Conservation (phyloP, 345 rosid genomes). For the Xanthoceras sorbifolium region DNA sequence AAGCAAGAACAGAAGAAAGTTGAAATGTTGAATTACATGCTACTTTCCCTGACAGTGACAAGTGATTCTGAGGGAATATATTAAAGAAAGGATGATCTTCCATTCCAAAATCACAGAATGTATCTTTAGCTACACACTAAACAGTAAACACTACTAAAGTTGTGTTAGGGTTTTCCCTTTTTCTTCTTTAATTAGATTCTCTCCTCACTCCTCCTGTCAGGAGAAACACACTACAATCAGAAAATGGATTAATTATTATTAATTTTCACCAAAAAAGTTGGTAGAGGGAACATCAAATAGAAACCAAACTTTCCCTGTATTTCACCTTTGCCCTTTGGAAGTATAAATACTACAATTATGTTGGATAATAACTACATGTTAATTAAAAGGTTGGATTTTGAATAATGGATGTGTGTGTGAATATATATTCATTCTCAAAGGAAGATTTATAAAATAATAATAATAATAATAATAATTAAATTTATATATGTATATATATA, state of each 20-base stretch:
- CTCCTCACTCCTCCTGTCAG: slow-evolving; percentile 17
- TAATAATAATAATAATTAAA: too few species aligned
- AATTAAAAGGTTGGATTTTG: too few species aligned
- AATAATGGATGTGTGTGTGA: too few species aligned
- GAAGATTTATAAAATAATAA: too few species aligned
- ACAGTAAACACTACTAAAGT: slow-evolving; percentile 25
- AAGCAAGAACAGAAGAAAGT: slow-evolving; percentile 5
- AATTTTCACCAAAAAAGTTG: not conserved
- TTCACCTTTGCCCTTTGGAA: not conserved
- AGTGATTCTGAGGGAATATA: slow-evolving; percentile 39
- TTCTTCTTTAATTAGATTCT: slow-evolving; percentile 21
- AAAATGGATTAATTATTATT: not conserved
- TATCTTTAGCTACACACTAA: slow-evolving; percentile 17
- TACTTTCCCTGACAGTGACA: slow-evolving; percentile 35
- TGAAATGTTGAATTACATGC: slow-evolving; percentile 31
- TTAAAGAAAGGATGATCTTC: slow-evolving; percentile 29
- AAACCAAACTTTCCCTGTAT: not conserved
- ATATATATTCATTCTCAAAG: too few species aligned
- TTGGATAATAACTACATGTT: too few species aligned
- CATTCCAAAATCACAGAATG: slow-evolving; percentile 17
- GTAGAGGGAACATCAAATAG: not conserved
- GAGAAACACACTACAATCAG: slow-evolving; percentile 9
- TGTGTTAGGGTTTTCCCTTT: slow-evolving; percentile 1
- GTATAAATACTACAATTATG: not conserved
- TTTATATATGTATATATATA: too few species aligned